Percentiles rank a stretch among this genome's conserved stretches.
Evolutionary conservation across 2,329 filamentous ascomycete genomes (phyloP).

Genomic region (Venturia effusa): DNA sequence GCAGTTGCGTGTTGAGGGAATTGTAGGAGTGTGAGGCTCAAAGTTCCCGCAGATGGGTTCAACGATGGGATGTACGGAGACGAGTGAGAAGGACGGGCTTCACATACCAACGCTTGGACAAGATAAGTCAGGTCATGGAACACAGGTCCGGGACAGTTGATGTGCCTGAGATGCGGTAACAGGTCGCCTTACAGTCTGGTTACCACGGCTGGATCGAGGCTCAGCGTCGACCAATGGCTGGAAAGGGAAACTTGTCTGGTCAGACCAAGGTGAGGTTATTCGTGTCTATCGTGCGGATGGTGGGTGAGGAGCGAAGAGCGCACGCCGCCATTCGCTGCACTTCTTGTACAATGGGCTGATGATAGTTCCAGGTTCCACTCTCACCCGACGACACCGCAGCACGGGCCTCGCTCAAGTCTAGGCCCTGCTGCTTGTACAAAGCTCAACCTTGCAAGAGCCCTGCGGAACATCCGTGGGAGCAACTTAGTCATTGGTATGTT

Average conservation of each 20-base stretch:
- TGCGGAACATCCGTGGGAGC: neutral
- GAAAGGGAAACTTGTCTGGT: neutral
- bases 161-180: neutral
- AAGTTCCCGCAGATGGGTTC: neutral
- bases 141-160: neutral
- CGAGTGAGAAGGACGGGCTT: neutral
- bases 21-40: neutral
- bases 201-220: neutral
- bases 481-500: neutral
- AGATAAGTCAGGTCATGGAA: neutral
- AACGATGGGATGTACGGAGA: neutral
- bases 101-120: neutral
- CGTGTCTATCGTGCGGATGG: neutral
- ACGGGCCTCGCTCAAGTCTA: neutral
- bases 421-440: neutral
- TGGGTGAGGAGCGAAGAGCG: neutral
- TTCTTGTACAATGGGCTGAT: neutral
- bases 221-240: neutral
- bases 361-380: neutral
- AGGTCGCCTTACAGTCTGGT: neutral
- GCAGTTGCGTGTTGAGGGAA: neutral
- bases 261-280: neutral
- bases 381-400: neutral
- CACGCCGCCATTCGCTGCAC: neutral
- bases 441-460: neutral